phyloP scores from a whole-genome alignment of 306 rosid genomes.

The Cyclanthera cordifolia region DNA sequence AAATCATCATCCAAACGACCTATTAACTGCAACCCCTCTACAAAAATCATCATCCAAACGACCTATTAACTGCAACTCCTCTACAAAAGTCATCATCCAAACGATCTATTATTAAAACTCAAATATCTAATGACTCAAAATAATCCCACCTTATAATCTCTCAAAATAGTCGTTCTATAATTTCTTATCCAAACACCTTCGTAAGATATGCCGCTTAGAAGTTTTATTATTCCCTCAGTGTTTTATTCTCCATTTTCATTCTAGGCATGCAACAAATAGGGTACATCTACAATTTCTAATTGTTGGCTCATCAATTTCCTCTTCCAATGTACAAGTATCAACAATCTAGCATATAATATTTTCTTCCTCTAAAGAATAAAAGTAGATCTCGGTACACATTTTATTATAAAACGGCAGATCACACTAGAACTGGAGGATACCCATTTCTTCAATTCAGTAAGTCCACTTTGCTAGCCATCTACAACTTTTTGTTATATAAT shows the following conservation, averaged over 20 bases:
- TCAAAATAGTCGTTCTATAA: too few species aligned
- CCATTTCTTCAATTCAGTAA: neutral
- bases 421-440: neutral
- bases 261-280: neutral
- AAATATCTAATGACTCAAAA: too few species aligned
- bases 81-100: too few species aligned
- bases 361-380: neutral
- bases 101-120: too few species aligned
- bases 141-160: too few species aligned
- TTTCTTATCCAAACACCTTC: too few species aligned
- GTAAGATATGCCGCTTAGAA: too few species aligned
- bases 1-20: too few species aligned
- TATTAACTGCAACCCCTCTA: too few species aligned
- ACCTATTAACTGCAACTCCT: too few species aligned
- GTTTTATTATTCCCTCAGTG: neutral
- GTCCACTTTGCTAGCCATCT: neutral
- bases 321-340: neutral
- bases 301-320: neutral
- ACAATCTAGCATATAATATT: neutral
- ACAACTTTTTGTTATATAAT: neutral
- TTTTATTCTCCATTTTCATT: neutral
- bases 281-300: neutral
- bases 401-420: neutral
- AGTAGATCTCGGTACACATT: neutral
- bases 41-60: too few species aligned